A percentile compares a stretch with the other conserved stretches of the same genome.
These are phyloP conservation scores for Thalia dealbata DNA, from an alignment of 176 grass and related monocot species.

Conservation along the genomic window DNA sequence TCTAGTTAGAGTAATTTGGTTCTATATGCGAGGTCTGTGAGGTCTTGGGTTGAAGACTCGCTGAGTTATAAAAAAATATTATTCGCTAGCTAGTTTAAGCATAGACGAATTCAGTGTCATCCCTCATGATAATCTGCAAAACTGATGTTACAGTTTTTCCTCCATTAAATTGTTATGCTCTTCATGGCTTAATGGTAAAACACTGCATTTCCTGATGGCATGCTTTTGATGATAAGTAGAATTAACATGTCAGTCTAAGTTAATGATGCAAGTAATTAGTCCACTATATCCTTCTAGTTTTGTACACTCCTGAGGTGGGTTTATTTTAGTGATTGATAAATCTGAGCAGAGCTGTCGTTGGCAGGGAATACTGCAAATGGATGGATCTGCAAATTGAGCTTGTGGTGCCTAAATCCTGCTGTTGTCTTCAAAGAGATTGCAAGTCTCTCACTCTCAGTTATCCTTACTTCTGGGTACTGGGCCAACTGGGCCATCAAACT, in stretches of 20 bases:
- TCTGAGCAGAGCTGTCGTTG: constrained; percentile 16
- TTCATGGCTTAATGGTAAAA: not conserved
- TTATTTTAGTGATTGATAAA: not conserved
- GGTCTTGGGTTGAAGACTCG: too few species aligned
- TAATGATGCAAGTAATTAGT: not conserved
- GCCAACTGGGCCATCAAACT: not conserved
- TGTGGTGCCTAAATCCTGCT: constrained; percentile 93
- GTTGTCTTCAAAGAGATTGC: constrained; percentile 84
- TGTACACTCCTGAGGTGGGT: not conserved
- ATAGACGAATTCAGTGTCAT: too few species aligned
- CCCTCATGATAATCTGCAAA: not conserved
- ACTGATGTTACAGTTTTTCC: not conserved
- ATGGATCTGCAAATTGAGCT: constrained; percentile 59
- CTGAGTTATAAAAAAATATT: too few species aligned
- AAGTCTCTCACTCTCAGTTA: constrained; percentile 62
- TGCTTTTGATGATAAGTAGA: not conserved
- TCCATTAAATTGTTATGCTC: not conserved
- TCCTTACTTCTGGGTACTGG: constrained; percentile 85
- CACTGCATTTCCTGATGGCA: not conserved
- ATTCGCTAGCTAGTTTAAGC: too few species aligned
- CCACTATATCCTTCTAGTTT: not conserved
- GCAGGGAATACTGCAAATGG: constrained; percentile 36
- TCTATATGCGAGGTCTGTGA: too few species aligned
- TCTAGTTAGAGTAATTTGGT: too few species aligned
- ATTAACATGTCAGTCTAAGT: not conserved